These are phyloP conservation scores for Suillus clintonianus DNA, from an alignment of 768 basidiomycete genomes.

Conservation along the genomic window DNA sequence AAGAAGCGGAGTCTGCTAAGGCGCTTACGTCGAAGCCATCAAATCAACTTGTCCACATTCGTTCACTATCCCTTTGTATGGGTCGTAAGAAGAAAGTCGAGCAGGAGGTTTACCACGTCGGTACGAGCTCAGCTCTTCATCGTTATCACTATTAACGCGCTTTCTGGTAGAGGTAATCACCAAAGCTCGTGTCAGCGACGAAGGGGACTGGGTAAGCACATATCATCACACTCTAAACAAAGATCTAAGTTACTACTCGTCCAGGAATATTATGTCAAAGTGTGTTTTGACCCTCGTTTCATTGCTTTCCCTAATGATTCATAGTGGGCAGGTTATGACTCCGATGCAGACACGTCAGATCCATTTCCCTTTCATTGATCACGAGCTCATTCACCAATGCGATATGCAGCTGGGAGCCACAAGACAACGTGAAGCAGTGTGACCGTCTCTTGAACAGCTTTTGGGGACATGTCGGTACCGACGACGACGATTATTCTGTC, in stretches of 20 bases:
- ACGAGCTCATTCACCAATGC: background rate
- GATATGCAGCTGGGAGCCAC: slow-evolving; percentile 68
- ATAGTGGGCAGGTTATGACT: slow-evolving; percentile 69
- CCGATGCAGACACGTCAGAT: slow-evolving; percentile 55
- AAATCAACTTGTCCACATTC: background rate
- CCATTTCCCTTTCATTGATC: background rate
- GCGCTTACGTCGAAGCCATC: background rate
- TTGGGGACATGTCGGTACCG: slow-evolving; percentile 59
- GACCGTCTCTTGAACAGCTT: slow-evolving; percentile 62
- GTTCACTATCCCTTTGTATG: slow-evolving; percentile 16
- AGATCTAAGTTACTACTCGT: slow-evolving; percentile 1
- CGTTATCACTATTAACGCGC: background rate
- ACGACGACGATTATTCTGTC: slow-evolving; percentile 53
- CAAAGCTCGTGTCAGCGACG: slow-evolving; percentile 52
- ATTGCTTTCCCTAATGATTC: slow-evolving; percentile 6
- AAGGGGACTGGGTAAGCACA: slow-evolving; percentile 53
- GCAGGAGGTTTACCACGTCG: slow-evolving; percentile 48
- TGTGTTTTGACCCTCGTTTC: slow-evolving; percentile 21
- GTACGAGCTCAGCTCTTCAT: slow-evolving; percentile 29
- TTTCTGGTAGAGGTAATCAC: slow-evolving; percentile 56
- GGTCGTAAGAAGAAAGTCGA: slow-evolving; percentile 27
- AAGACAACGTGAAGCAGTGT: slow-evolving; percentile 57
- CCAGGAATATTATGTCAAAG: slow-evolving; percentile 73
- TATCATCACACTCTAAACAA: background rate
- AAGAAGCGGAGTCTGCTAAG: background rate